Evolutionary conservation across 768 basidiomycete species (phyloP).

Genomic region (Calocera cornea): DNA sequence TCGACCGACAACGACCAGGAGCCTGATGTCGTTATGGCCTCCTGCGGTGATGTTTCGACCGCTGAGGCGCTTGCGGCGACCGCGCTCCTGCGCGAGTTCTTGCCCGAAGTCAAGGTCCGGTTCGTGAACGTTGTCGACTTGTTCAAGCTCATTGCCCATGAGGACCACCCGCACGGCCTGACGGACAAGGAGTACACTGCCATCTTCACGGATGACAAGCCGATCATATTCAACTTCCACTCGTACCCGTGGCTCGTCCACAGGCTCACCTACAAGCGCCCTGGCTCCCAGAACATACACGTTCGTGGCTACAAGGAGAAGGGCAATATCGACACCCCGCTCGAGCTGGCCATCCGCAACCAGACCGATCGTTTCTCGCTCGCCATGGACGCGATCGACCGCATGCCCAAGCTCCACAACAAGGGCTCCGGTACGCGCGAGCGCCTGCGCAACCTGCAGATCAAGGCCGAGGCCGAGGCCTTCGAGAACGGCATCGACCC

Average conservation of each 20-base stretch:
- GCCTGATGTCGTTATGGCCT: slow-evolving; percentile 73
- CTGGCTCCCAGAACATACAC: slow-evolving; percentile 14
- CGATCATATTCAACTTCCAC: slow-evolving; percentile 73
- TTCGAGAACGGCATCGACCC: slow-evolving; percentile 22
- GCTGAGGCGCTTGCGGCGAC: slow-evolving; percentile 83
- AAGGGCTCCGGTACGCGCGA: slow-evolving; percentile 18
- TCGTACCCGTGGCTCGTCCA: slow-evolving; percentile 39
- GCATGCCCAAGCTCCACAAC: slow-evolving; percentile 17
- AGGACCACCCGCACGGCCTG: slow-evolving; percentile 65
- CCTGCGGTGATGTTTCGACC: slow-evolving; percentile 68
- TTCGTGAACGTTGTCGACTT: slow-evolving; percentile 85
- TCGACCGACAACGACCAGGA: slow-evolving; percentile 56
- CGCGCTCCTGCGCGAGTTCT: slow-evolving; percentile 53
- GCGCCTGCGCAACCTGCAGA: slow-evolving; percentile 19
- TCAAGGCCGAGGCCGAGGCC: slow-evolving; percentile 17
- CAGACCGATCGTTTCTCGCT: slow-evolving; percentile 14
- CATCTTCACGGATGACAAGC: slow-evolving; percentile 57
- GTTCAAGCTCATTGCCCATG: slow-evolving; percentile 61
- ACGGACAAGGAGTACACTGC: slow-evolving; percentile 44
- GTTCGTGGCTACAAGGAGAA: slow-evolving; percentile 22
- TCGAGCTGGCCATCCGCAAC: slow-evolving; percentile 15
- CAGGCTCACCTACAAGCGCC: slow-evolving; percentile 9
- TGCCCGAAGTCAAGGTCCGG: slow-evolving; percentile 62
- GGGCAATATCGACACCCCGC: slow-evolving; percentile 23
- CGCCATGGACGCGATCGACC: slow-evolving; percentile 22